These are phyloP conservation scores for Drechslerella coelobrocha DNA, from an alignment of 2,329 filamentous ascomycete species.

Conservation along the genomic window DNA sequence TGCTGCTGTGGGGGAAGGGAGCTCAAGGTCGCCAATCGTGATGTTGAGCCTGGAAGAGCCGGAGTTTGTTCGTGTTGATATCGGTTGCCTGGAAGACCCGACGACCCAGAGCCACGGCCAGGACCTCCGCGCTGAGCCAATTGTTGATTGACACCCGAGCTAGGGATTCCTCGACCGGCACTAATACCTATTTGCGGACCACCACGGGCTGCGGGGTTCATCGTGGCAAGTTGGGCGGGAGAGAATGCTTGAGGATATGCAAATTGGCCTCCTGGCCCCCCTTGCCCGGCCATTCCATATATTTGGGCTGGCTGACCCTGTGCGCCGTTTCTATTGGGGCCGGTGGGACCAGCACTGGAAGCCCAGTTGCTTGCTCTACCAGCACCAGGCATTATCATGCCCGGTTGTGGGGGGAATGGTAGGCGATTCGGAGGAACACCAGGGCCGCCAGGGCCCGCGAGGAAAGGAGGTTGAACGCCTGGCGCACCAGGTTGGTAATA, in stretches of 20 bases:
- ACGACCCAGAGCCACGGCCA: conserved; percentile 20
- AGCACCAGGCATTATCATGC: conserved; percentile 52
- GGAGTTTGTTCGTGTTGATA: conserved; percentile 24
- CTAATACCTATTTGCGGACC: conserved; percentile 60
- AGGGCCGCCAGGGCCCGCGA: conserved; percentile 64
- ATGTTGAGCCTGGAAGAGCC: conserved; percentile 2
- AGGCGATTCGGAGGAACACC: conserved; percentile 61
- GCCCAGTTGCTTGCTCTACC: conserved; percentile 66
- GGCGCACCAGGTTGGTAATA: conserved; percentile 78
- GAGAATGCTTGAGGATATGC: conserved; percentile 42
- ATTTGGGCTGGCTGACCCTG: conserved; percentile 81
- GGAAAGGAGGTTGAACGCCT: conserved; percentile 70
- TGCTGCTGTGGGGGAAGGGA: conserved; percentile 73
- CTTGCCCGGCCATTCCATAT: conserved; percentile 79
- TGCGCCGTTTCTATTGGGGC: conserved; percentile 78
- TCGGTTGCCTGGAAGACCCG: conserved; percentile 13
- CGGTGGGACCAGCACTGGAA: conserved; percentile 62
- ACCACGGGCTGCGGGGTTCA: conserved; percentile 32
- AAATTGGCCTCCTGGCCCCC: conserved; percentile 60
- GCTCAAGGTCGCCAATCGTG: conserved; percentile 57
- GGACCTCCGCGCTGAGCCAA: conserved; percentile 55
- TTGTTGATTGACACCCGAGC: conserved; percentile 52
- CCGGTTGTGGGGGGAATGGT: conserved; percentile 68
- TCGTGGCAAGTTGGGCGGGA: conserved; percentile 32
- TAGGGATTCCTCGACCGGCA: conserved; percentile 58